These are phyloP conservation scores for Thalassiosira allenii DNA, from an alignment of 352 stramenopile genomes.

Conservation along the genomic window DNA sequence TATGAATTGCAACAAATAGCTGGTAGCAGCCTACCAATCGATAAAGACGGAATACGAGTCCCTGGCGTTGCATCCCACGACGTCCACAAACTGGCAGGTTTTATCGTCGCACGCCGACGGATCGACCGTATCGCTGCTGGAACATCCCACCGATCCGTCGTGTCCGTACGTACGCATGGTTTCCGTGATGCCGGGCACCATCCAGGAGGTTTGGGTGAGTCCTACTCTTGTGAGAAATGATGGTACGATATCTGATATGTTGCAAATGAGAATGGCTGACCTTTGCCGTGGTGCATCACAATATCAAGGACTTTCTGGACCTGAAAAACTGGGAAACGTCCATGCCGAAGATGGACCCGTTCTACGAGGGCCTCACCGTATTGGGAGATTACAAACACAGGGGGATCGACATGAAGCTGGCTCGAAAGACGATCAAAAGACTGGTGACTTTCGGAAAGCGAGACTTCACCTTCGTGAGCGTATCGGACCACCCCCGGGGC, in stretches of 20 bases:
- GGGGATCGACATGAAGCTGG: slow-evolving; percentile 64
- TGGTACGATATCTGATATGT: too few relatives aligned
- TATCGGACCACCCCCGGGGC: slow-evolving; percentile 50
- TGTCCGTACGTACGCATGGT: slow-evolving; percentile 78
- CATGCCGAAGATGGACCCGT: slow-evolving; percentile 81
- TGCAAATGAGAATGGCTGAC: too few relatives aligned
- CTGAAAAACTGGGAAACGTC: slow-evolving; percentile 60
- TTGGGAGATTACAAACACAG: slow-evolving; percentile 50
- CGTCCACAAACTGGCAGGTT: neutral
- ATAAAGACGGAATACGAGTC: slow-evolving; percentile 35
- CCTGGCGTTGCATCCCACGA: slow-evolving; percentile 7
- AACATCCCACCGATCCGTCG: slow-evolving; percentile 62
- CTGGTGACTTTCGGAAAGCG: slow-evolving; percentile 71
- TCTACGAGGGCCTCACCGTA: slow-evolving; percentile 67
- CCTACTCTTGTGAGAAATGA: too few relatives aligned
- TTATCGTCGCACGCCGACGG: slow-evolving; percentile 39
- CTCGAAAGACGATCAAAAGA: slow-evolving; percentile 63
- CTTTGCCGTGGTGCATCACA: too few relatives aligned
- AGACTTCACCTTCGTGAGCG: slow-evolving; percentile 72
- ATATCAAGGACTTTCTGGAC: slow-evolving; percentile 68
- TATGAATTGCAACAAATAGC: slow-evolving; percentile 18
- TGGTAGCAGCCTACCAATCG: slow-evolving; percentile 26
- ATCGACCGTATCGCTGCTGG: slow-evolving; percentile 59
- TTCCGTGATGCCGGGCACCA: slow-evolving; percentile 50
- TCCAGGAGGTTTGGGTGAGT: slow-evolving; percentile 67